Evolutionary conservation across 148 eudicot species (phyloP), one percentile per base, ranked within the genome.

Genomic region (Amaranthus palmeri): DNA sequence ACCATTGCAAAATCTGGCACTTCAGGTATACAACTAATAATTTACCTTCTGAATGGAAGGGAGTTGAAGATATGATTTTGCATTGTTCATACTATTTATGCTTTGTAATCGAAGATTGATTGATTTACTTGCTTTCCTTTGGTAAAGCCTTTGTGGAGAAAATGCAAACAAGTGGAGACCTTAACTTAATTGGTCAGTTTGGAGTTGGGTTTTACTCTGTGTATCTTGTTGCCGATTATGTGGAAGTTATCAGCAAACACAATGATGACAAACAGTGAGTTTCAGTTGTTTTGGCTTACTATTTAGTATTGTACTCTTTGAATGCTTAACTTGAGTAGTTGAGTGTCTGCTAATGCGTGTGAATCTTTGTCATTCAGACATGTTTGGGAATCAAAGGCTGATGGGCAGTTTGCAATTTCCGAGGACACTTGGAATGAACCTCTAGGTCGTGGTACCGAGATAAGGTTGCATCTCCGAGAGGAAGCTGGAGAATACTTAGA

Each of bases 361-460:
- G 14, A 51, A 14, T 70, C 12, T 69, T 47, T 82, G 59, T 61
- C 54, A 41, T 74, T 53, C 85, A 95, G 98, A 88, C 76, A 95
- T 82, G 97, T 95, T 3, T 95, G 98, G 98, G 98, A 95, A 76
- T 95, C 98, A 13, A 91, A 89, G 88, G 98, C 98, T 81, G 98
- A 95, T 83, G 98, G 98, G 4, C 85, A 97, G 36, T 95, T 95
- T 76, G 98, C 98, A 3, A 83, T 95, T 78, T 95, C 98, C 5
- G 98, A 95, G 82, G 98, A 95, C 71, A 77, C 72, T 14, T 90
- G 92, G 96, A 95, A 95, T 67, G 98, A 95, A 71, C 98, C 98
- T 69, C 96, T 95, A 65, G 98, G 97, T 4, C 98, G 98, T 76
- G 98, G 98, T 72, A 91, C 98, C 71, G 98, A 95, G 84, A 95